phyloP scores from a whole-genome alignment of 1,284 basidiomycete genomes.

The Fomes fomentarius region DNA sequence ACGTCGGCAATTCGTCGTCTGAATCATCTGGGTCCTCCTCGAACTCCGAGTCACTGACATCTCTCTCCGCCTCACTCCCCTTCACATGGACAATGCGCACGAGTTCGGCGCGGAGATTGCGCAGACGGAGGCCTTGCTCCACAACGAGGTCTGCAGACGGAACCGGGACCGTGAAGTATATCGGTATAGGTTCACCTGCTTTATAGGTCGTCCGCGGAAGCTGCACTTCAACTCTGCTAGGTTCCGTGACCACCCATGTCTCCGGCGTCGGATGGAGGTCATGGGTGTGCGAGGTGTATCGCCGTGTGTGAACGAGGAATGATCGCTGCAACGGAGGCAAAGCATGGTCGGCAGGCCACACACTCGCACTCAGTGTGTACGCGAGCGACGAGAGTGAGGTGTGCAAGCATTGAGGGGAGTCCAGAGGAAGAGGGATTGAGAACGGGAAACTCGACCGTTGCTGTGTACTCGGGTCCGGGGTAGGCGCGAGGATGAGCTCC shows the following conservation, averaged over 20 bases:
- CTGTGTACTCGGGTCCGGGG: constrained; percentile 32
- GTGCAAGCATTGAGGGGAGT: constrained; percentile 77
- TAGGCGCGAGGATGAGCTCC: constrained; percentile 55
- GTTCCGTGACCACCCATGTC: constrained; percentile 57
- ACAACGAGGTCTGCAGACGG: constrained; percentile 66
- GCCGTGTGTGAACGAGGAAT: constrained; percentile 68
- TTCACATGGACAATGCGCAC: constrained; percentile 62
- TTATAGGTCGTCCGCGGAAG: constrained; percentile 71
- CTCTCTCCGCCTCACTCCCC: constrained; percentile 22
- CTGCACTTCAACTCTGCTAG: constrained; percentile 68
- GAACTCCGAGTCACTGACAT: constrained; percentile 26
- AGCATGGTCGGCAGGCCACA: constrained; percentile 53
- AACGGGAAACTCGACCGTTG: constrained; percentile 72
- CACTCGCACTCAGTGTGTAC: constrained; percentile 66
- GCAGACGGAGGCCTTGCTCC: constrained; percentile 65
- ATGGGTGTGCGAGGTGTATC: constrained; percentile 69
- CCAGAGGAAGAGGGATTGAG: constrained; percentile 71
- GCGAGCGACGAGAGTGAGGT: constrained; percentile 69
- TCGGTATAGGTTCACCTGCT: constrained; percentile 69
- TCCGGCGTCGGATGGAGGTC: constrained; percentile 59
- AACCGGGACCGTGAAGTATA: constrained; percentile 78
- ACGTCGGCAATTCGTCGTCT: constrained; percentile 39
- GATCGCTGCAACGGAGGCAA: constrained; percentile 52
- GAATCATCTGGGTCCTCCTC: constrained; percentile 5
- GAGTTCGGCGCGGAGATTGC: constrained; percentile 76